A percentile compares a stretch with the other conserved stretches of the same genome.
Conservation (phyloP, 371 early-diverging fungal genomes). For the Smittium culicis region DNA sequence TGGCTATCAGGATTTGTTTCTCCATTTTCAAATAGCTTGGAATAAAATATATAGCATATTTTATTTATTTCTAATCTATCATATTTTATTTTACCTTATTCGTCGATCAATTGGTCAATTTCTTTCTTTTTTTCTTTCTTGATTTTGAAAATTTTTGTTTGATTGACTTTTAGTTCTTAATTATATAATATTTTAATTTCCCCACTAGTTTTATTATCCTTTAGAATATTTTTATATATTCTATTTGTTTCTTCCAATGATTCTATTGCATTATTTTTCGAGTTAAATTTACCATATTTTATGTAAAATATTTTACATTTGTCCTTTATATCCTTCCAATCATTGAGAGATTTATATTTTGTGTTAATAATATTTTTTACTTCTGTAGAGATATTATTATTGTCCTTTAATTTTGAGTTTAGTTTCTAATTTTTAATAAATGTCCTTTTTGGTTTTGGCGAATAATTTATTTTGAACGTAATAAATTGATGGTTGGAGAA, state of each 20-base stretch:
- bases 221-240: not conserved
- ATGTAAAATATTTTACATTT: not conserved
- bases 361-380: not conserved
- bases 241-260: not conserved
- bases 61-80: not conserved
- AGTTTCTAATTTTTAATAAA: not conserved
- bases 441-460: not conserved
- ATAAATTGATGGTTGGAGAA: constrained; percentile 4
- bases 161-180: not conserved
- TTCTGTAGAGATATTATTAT: not conserved
- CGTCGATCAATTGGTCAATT: not conserved
- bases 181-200: too few relatives aligned
- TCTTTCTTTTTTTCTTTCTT: constrained; percentile 3
- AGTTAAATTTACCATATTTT: not conserved
- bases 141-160: constrained; percentile 1
- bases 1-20: not conserved
- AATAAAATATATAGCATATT: not conserved
- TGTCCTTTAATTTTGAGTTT: not conserved
- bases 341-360: not conserved
- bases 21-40: not conserved
- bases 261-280: not conserved
- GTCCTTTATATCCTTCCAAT: not conserved
- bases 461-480: not conserved
- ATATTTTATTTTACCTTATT: not conserved
- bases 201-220: not conserved